Evolutionary conservation across 495 filamentous ascomycete genomes (phyloP).

Genomic region (Letharia lupina): DNA sequence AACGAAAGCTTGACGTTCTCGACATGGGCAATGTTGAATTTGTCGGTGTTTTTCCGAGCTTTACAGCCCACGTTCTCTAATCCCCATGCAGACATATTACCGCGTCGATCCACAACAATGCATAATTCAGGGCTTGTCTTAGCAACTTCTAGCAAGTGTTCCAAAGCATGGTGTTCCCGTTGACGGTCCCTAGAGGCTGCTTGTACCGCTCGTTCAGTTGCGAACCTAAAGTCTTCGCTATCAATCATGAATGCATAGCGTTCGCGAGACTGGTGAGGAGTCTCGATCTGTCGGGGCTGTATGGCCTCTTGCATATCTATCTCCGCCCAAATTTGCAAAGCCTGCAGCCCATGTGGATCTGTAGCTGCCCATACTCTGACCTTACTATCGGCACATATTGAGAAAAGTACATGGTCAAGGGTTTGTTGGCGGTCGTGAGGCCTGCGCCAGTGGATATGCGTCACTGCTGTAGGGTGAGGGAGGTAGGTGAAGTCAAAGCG

Average conservation of each 20-base stretch:
- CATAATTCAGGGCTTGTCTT: constrained; percentile 82
- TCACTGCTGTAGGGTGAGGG: constrained; percentile 70
- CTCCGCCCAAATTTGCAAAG: constrained; percentile 71
- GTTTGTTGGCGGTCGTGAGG: constrained; percentile 68
- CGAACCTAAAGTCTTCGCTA: constrained; percentile 67
- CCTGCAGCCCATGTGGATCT: constrained; percentile 62
- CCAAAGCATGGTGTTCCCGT: constrained; percentile 58
- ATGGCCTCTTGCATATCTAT: constrained; percentile 73
- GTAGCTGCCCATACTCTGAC: constrained; percentile 76
- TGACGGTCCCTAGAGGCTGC: constrained; percentile 46
- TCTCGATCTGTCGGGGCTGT: constrained; percentile 44
- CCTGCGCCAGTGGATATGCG: constrained; percentile 74
- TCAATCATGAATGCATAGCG: constrained; percentile 80
- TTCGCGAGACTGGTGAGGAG: constrained; percentile 30
- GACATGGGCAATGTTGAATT: constrained; percentile 84
- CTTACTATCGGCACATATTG: constrained; percentile 75
- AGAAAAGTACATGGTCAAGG: constrained; percentile 86
- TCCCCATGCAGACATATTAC: constrained; percentile 91
- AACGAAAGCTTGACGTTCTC: constrained; percentile 63
- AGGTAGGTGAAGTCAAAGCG: constrained; percentile 90
- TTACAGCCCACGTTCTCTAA: constrained; percentile 83
- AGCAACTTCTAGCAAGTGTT: constrained; percentile 80
- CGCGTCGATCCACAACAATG: constrained; percentile 72
- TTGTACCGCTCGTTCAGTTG: constrained; percentile 68
- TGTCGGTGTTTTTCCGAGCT: constrained; percentile 53